phyloP scores from a whole-genome alignment of 257 asterid species.

The Jaltomata sinuosa region DNA sequence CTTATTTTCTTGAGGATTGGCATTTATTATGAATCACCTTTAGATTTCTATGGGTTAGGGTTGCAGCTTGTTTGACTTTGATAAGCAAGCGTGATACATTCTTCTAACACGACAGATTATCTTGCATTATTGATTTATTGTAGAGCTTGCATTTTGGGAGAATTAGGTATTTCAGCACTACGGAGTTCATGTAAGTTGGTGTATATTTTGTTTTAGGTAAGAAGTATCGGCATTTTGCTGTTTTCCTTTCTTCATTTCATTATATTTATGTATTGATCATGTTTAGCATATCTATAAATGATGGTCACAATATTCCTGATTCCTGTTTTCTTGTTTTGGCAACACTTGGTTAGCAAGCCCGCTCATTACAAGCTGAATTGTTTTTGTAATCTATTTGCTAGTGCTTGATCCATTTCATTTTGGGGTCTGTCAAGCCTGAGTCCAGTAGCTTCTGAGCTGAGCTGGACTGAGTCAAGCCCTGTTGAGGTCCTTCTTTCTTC shows the following conservation, averaged over 20 bases:
- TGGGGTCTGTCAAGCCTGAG: background rate
- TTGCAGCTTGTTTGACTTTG: background rate
- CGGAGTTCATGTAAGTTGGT: background rate
- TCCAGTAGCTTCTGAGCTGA: background rate
- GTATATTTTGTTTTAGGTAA: background rate
- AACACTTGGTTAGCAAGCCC: background rate
- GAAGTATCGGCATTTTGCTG: background rate
- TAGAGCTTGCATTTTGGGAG: background rate
- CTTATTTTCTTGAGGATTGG: background rate
- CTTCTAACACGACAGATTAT: background rate
- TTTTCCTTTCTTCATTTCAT: background rate
- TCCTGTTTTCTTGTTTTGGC: background rate
- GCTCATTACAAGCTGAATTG: background rate
- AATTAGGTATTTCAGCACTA: background rate
- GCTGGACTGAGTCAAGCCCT: background rate
- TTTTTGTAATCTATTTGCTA: background rate
- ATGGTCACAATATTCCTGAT: background rate
- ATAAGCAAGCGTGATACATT: background rate
- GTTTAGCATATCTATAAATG: background rate
- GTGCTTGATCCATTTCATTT: slow-evolving; percentile 5
- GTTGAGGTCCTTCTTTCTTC: background rate
- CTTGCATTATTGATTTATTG: background rate
- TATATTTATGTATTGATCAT: background rate
- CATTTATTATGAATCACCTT: background rate
- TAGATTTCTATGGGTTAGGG: background rate